These are phyloP conservation scores for Novymonas esmeraldas DNA, from an alignment of 208 protist genomes.

Conservation along the genomic window DNA sequence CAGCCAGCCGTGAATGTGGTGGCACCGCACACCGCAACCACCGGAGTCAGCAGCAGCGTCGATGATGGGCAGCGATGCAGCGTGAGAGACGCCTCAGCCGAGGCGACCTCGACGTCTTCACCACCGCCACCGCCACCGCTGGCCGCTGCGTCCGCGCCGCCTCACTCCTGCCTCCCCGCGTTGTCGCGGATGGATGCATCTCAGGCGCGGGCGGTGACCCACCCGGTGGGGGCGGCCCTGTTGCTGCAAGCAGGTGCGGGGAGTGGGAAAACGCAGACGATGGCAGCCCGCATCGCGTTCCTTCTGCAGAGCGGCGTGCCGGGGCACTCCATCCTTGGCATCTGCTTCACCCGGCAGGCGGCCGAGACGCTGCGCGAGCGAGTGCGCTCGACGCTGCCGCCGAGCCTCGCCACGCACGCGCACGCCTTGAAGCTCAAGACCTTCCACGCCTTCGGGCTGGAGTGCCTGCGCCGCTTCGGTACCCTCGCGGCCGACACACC, in stretches of 20 bases:
- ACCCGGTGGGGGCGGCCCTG: slow-evolving; percentile 43
- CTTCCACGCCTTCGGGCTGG: slow-evolving; percentile 83
- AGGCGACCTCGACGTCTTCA: background rate
- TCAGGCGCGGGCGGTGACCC: slow-evolving; percentile 52
- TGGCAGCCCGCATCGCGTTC: slow-evolving; percentile 76
- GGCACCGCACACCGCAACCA: no score
- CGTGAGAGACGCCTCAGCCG: no score
- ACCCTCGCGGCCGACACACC: slow-evolving; percentile 44
- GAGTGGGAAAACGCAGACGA: slow-evolving; percentile 91
- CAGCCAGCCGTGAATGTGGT: background rate
- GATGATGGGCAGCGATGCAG: no score
- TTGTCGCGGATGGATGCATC: slow-evolving; percentile 49
- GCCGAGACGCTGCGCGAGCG: slow-evolving; percentile 76
- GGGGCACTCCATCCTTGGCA: slow-evolving; percentile 64
- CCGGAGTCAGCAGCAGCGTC: no score
- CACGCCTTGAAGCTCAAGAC: slow-evolving; percentile 77
- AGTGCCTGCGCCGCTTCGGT: slow-evolving; percentile 78
- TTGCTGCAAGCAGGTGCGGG: slow-evolving; percentile 82
- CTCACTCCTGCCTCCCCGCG: background rate
- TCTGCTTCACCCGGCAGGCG: slow-evolving; percentile 88
- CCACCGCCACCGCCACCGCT: background rate
- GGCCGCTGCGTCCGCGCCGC: background rate
- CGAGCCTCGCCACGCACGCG: slow-evolving; percentile 15
- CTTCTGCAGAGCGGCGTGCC: slow-evolving; percentile 60
- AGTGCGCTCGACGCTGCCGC: slow-evolving; percentile 49